Evolutionary conservation across 1,284 basidiomycete genomes (phyloP).

Genomic region (Apiotrichum akiyoshidainum): DNA sequence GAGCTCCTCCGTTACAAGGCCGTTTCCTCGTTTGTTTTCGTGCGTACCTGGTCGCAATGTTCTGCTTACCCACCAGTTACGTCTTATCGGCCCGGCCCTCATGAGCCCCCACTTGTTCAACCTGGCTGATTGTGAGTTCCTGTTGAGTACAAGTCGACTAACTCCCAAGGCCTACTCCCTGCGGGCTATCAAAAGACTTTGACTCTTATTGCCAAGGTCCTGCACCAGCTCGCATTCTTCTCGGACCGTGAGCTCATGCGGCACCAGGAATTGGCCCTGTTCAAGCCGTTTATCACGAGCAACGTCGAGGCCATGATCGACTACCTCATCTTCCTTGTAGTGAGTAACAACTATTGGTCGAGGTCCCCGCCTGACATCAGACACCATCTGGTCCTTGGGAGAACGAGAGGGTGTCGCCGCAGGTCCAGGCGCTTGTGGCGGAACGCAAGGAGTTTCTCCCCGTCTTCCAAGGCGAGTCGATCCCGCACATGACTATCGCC

Average conservation of each 20-base stretch:
- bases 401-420: not conserved
- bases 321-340: conserved; percentile 22
- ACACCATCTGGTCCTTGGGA: conserved; percentile 11
- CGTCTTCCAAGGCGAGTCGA: conserved; percentile 12
- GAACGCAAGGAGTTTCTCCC: conserved; percentile 17
- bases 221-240: conserved; percentile 39
- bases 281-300: conserved; percentile 24
- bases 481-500: conserved; percentile 24
- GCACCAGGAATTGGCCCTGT: conserved; percentile 26
- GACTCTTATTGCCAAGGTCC: conserved; percentile 33
- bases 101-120: conserved; percentile 38
- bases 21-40: conserved; percentile 39
- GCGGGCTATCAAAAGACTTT: conserved; percentile 22
- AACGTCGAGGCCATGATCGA: conserved; percentile 30
- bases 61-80: conserved; percentile 21
- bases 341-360: not conserved
- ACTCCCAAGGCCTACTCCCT: conserved; percentile 16
- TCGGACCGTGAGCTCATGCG: conserved; percentile 22
- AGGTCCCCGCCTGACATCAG: not conserved
- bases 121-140: conserved; percentile 18
- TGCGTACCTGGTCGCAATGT: not conserved
- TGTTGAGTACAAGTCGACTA: not conserved
- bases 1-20: conserved; percentile 31
- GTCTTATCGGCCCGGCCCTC: conserved; percentile 36
- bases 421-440: conserved; percentile 2